Evolutionary conservation across 2,329 filamentous ascomycete species (phyloP).

Genomic region (Phoma sp.): DNA sequence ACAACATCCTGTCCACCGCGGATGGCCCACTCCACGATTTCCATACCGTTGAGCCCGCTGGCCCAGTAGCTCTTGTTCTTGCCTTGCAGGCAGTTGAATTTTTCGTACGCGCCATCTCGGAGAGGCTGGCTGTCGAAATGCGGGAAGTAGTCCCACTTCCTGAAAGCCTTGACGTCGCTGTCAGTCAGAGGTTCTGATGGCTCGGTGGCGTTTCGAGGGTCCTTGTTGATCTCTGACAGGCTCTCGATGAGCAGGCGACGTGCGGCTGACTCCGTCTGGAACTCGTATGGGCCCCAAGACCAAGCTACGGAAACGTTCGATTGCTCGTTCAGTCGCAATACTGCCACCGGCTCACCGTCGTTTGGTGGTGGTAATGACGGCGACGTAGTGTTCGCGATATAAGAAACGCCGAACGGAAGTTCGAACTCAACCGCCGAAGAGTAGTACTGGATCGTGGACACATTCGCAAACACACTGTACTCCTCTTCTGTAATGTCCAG

Average conservation of each 20-base stretch:
- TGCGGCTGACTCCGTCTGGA: conserved; percentile 35
- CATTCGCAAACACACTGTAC: conserved; percentile 39
- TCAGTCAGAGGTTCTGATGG: conserved; percentile 25
- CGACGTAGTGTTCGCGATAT: conserved; percentile 36
- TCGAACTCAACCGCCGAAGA: conserved; percentile 43
- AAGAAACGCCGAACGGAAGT: conserved; percentile 47
- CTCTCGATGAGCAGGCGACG: conserved; percentile 38
- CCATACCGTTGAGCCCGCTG: conserved; percentile 47
- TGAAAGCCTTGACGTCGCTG: conserved; percentile 42
- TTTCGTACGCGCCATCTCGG: conserved; percentile 36
- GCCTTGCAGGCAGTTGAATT: conserved; percentile 46
- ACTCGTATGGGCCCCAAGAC: conserved; percentile 48
- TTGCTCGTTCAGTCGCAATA: conserved; percentile 38
- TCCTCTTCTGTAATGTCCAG: conserved; percentile 44
- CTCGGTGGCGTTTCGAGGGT: conserved; percentile 42
- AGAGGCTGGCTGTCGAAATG: conserved; percentile 43
- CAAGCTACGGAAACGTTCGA: conserved; percentile 44
- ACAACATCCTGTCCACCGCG: conserved; percentile 45
- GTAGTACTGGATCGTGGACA: conserved; percentile 47
- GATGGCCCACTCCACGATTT: conserved; percentile 48
- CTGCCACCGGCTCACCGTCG: conserved; percentile 43
- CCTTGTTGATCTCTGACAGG: conserved; percentile 44
- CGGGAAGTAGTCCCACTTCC: conserved; percentile 50
- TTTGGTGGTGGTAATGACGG: conserved; percentile 40
- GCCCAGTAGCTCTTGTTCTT: conserved; percentile 47